Evolutionary conservation across 441 rosid species (phyloP).

Genomic region (Bocquillonia castaneifolia): DNA sequence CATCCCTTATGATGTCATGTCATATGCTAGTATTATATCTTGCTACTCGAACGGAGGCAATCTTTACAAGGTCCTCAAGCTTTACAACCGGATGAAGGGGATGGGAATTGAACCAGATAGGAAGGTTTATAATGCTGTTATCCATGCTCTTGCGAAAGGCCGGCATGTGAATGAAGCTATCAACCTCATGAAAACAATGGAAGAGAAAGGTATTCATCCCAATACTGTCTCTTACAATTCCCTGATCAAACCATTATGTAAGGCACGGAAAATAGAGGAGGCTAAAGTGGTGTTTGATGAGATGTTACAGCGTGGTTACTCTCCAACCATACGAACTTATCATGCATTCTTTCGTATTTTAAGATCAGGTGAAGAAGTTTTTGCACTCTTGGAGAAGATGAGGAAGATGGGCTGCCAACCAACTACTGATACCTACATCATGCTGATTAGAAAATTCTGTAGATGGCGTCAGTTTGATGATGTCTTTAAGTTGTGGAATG

Average conservation of each 20-base stretch:
- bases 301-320: slow-evolving; percentile 51
- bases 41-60: slow-evolving; percentile 72
- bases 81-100: slow-evolving; percentile 59
- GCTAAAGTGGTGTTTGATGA: slow-evolving; percentile 58
- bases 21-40: slow-evolving; percentile 65
- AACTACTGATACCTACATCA: slow-evolving; percentile 64
- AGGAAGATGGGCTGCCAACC: slow-evolving; percentile 62
- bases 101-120: slow-evolving; percentile 61
- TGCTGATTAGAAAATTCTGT: slow-evolving; percentile 83
- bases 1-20: slow-evolving; percentile 56
- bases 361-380: slow-evolving; percentile 62
- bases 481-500: slow-evolving; percentile 65
- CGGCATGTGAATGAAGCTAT: slow-evolving; percentile 61
- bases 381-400: slow-evolving; percentile 73
- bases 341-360: slow-evolving; percentile 68
- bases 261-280: slow-evolving; percentile 51
- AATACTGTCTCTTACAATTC: slow-evolving; percentile 77
- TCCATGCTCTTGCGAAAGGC: slow-evolving; percentile 77
- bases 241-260: slow-evolving; percentile 71
- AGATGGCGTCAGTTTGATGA: slow-evolving; percentile 71
- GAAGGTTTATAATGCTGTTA: slow-evolving; percentile 78
- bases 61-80: slow-evolving; percentile 62
- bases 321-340: slow-evolving; percentile 63
- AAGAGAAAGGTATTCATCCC: slow-evolving; percentile 62
- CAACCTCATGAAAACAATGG: slow-evolving; percentile 59